Percentiles rank a stretch among this genome's conserved stretches.
These are phyloP conservation scores for Rusavskia elegans DNA, from an alignment of 495 filamentous ascomycete genomes.

Conservation along the genomic window DNA sequence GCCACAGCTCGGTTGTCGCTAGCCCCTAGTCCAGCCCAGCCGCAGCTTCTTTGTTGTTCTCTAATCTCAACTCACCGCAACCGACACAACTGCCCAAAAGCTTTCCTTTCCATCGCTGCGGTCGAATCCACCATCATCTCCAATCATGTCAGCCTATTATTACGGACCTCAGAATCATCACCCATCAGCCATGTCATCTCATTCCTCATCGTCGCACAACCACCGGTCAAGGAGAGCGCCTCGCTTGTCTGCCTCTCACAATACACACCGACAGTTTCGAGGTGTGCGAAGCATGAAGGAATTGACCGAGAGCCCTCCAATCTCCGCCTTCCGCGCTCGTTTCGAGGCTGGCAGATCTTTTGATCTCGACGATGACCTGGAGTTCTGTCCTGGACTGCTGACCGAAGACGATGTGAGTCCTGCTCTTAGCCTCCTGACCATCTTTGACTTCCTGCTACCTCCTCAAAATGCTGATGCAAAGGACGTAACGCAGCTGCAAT, in stretches of 20 bases:
- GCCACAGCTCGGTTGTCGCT: neutral
- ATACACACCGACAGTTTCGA: slow-evolving; percentile 72
- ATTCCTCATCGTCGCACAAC: slow-evolving; percentile 43
- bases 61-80: neutral
- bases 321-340: slow-evolving; percentile 61
- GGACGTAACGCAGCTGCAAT: slow-evolving; percentile 48
- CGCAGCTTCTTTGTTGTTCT: neutral
- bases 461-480: neutral
- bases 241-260: slow-evolving; percentile 61
- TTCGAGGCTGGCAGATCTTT: slow-evolving; percentile 92
- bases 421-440: too few relatives aligned
- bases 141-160: slow-evolving; percentile 65
- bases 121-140: neutral
- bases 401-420: slow-evolving; percentile 90
- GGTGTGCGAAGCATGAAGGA: slow-evolving; percentile 78
- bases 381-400: slow-evolving; percentile 87
- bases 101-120: neutral
- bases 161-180: slow-evolving; percentile 47
- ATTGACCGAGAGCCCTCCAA: slow-evolving; percentile 57
- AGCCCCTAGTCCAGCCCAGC: neutral
- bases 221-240: slow-evolving; percentile 82
- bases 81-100: neutral
- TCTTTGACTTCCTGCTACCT: too few relatives aligned
- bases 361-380: slow-evolving; percentile 90
- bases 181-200: slow-evolving; percentile 36